Base-by-base conservation (phyloP, 306 rosid genomes). In the Argentina anserina region DNA sequence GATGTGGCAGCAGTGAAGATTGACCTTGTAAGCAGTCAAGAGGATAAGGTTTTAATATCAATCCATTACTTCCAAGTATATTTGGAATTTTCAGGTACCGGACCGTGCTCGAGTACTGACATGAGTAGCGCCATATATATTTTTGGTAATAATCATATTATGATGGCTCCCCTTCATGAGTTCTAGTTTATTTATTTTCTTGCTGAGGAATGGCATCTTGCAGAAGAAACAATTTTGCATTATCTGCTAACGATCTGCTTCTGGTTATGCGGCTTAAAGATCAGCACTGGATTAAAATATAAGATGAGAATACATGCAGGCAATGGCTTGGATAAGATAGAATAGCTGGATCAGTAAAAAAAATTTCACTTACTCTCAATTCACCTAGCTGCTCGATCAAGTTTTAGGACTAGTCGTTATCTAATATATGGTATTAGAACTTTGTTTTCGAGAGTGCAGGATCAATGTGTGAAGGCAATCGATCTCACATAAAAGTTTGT, bases 221-320 rank as follows among this genome's bases (percentile, higher is more conserved):
- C 25, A 71, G 36, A 56, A 71, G 75, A 39, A 71, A 56, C 13
- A 21, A 21, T 34, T 45, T 17, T 58, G 43, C 56, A 26, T 56
- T 34, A 61, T 26, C 39, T 71, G 53, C 75, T 17, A 26, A 71
- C 23, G 39, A 52, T 50, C 75, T 25, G 37, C 65, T 70, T 70
- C 63, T 70, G 36, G 64, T 55, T 52, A 45, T 70, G 52, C 40
- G 65, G 75, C 36, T 55, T 34, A 9, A 40, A 14, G 66, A 39
- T 15, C 31, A 25, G 14, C 67, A 28, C 25, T 6, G 56, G 21
- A 37, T 17, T 39, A 33, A 37, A 21, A 21, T 61, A 53, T 71
- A 65, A 9, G 67, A 71, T 39, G 67, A 71, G 67, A 56, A 56
- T 70, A 71, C 42, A 56, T 70, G 56, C 42, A 71, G 67, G 66